Conservation (phyloP, 371 early-diverging fungal genomes). For the Fennellomyces sp. region DNA sequence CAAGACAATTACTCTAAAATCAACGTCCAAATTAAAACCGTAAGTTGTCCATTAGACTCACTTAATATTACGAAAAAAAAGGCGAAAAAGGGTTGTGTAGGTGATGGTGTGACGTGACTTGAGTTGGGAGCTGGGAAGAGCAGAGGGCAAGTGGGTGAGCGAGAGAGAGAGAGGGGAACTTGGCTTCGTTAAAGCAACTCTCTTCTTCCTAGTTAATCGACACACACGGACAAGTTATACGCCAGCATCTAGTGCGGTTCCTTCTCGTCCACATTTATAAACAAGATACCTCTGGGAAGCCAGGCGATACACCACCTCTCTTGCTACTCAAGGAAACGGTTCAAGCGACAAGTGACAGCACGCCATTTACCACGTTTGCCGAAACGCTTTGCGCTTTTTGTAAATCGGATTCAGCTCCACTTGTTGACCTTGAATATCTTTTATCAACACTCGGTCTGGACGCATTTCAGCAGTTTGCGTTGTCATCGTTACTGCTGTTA, state of each 20-base stretch:
- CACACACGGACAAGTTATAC: conserved; percentile 59
- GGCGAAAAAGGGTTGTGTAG: background rate
- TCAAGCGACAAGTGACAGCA: conserved; percentile 18
- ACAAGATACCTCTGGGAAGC: conserved; percentile 15
- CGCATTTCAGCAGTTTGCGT: conserved; percentile 44
- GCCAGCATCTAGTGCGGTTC: conserved; percentile 57
- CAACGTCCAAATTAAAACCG: conserved; percentile 54
- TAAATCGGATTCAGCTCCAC: conserved; percentile 41
- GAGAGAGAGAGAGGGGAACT: background rate
- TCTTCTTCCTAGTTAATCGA: conserved; percentile 48
- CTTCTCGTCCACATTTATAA: conserved; percentile 48
- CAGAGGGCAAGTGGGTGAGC: background rate
- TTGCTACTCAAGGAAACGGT: conserved; percentile 55
- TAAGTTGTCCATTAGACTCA: too few relatives aligned
- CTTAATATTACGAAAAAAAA: background rate
- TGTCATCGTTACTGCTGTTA: conserved; percentile 48
- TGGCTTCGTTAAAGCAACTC: conserved; percentile 1
- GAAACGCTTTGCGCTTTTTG: conserved; percentile 44
- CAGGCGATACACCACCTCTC: conserved; percentile 35
- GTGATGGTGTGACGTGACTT: too few relatives aligned
- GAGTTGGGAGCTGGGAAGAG: background rate
- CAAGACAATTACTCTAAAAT: conserved; percentile 55
- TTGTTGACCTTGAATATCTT: conserved; percentile 48
- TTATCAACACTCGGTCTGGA: conserved; percentile 43
- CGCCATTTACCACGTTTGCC: conserved; percentile 47